A percentile compares a stretch with the other conserved stretches of the same genome.
These are phyloP conservation scores for Hsuehochloa calcarea DNA, from an alignment of 176 grass and related monocot genomes.

Conservation along the genomic window DNA sequence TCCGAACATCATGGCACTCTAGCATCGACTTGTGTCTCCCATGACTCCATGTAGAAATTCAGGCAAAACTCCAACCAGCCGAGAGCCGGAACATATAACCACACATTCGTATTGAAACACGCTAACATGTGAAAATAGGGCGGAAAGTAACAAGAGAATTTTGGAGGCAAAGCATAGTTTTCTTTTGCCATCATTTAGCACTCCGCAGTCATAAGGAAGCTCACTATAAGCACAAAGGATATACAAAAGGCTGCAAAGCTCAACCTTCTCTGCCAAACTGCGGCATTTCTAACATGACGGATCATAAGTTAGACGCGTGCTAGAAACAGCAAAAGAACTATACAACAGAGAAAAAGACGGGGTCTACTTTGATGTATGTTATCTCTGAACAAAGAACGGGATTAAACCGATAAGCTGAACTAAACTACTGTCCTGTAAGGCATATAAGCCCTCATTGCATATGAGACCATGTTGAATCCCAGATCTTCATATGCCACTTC, in stretches of 20 bases:
- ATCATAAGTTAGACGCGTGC: constrained; percentile 52
- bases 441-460: constrained; percentile 43
- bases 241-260: constrained; percentile 42
- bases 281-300: constrained; percentile 28
- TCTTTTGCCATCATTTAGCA: constrained; percentile 40
- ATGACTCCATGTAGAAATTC: background rate
- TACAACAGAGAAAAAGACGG: constrained; percentile 53
- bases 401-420: constrained; percentile 56
- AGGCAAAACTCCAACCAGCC: background rate
- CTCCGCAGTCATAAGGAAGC: constrained; percentile 35
- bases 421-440: constrained; percentile 39
- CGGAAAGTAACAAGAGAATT: constrained; percentile 23
- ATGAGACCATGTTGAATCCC: constrained; percentile 44
- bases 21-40: background rate
- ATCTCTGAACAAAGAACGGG: constrained; percentile 67
- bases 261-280: constrained; percentile 40
- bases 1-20: background rate
- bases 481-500: constrained; percentile 55
- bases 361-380: constrained; percentile 59
- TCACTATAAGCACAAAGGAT: constrained; percentile 41
- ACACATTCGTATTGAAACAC: background rate
- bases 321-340: constrained; percentile 59
- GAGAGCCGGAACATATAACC: background rate
- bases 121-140: background rate
- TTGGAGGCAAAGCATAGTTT: constrained; percentile 13